Percentiles rank a stretch among this genome's conserved stretches.
These are phyloP conservation scores for Eimeria necatrix DNA, from an alignment of 169 alveolate species.

Conservation along the genomic window DNA sequence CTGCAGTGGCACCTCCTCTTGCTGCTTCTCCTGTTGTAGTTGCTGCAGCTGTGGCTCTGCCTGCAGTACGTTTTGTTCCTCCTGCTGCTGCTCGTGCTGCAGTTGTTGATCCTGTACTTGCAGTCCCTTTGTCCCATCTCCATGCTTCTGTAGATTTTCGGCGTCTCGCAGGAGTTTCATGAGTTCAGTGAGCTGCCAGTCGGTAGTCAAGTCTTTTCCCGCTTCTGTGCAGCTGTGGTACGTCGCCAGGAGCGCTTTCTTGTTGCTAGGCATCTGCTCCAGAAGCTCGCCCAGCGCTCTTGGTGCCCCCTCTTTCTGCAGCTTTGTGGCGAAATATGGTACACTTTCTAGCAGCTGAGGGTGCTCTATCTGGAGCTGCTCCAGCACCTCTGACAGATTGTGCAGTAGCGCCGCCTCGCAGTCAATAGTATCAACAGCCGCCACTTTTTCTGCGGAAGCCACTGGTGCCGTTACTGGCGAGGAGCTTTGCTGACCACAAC, in stretches of 20 bases:
- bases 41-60: background rate
- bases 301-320: background rate
- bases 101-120: background rate
- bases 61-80: background rate
- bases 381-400: background rate
- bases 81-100: background rate
- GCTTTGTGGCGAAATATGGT: background rate
- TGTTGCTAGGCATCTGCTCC: background rate
- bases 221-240: background rate
- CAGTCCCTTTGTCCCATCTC: background rate
- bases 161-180: background rate
- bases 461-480: background rate
- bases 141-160: background rate
- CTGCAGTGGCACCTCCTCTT: background rate
- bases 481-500: background rate
- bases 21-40: background rate
- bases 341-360: constrained; percentile 13
- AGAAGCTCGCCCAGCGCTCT: constrained; percentile 3
- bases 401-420: background rate
- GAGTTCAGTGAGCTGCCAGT: background rate
- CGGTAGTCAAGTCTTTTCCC: background rate
- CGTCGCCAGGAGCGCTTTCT: background rate
- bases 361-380: constrained; percentile 19
- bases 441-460: background rate
- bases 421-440: background rate